A percentile compares a stretch with the other conserved stretches of the same genome.
phyloP scores from a whole-genome alignment of 2,329 filamentous ascomycete genomes.

The Plectosphaerella plurivora region DNA sequence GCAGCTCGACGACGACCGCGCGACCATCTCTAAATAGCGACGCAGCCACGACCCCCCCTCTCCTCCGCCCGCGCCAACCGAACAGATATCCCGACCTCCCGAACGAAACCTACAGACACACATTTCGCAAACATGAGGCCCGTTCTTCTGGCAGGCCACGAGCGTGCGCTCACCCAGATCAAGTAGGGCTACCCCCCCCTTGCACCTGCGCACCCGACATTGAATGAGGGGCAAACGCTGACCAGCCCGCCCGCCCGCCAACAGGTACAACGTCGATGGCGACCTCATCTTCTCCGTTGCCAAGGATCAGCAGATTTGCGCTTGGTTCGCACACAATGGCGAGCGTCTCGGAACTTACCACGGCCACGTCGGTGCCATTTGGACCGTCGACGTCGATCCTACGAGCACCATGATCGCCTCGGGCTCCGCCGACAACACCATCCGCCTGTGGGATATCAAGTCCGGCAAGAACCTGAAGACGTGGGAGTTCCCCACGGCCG shows the following conservation, averaged over 20 bases:
- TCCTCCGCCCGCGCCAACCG: neutral
- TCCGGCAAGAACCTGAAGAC: constrained; percentile 90
- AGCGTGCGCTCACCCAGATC: constrained; percentile 93
- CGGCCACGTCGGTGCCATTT: constrained; percentile 95
- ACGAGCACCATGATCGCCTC: constrained; percentile 88
- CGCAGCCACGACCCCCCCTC: constrained; percentile 1
- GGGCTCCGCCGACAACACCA: constrained; percentile 96
- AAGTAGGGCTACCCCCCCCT: constrained; percentile 51
- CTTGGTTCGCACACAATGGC: constrained; percentile 96
- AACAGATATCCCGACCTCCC: constrained; percentile 1
- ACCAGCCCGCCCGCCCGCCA: neutral
- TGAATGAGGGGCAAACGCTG: constrained; percentile 6
- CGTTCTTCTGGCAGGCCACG: constrained; percentile 93
- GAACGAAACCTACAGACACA: constrained; percentile 11
- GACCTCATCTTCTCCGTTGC: constrained; percentile 94
- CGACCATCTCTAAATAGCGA: constrained; percentile 12
- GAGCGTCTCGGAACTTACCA: constrained; percentile 95
- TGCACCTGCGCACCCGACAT: neutral
- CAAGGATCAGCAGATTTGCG: constrained; percentile 96
- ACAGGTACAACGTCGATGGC: constrained; percentile 86
- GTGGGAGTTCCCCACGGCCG: constrained; percentile 95
- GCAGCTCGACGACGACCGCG: constrained; percentile 9
- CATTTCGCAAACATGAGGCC: constrained; percentile 73
- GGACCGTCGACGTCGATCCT: constrained; percentile 96
- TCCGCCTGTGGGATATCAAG: constrained; percentile 94